Percentiles rank a stretch among this genome's conserved stretches.
These are phyloP conservation scores for Lasiosphaeria hispida DNA, from an alignment of 495 filamentous ascomycete species.

Conservation along the genomic window DNA sequence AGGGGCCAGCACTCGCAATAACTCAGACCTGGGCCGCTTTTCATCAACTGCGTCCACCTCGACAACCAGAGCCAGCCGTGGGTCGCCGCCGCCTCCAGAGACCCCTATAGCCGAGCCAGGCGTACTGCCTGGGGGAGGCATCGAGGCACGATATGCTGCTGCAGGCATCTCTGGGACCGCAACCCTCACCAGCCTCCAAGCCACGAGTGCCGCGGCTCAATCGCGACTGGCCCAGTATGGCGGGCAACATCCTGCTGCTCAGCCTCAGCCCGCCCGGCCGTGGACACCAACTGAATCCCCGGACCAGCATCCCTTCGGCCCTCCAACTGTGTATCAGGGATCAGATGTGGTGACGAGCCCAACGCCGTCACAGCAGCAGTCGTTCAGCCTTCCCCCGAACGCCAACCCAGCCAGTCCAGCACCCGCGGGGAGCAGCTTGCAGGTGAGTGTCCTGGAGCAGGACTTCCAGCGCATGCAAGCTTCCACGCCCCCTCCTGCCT, in stretches of 20 bases:
- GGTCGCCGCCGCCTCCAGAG: conserved; percentile 92
- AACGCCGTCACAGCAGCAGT: conserved; percentile 29
- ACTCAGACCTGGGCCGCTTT: conserved; percentile 65
- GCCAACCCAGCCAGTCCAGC: conserved; percentile 27
- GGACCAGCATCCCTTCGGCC: conserved; percentile 83
- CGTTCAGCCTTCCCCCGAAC: conserved; percentile 32
- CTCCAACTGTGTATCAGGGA: conserved; percentile 91
- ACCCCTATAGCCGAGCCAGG: conserved; percentile 80
- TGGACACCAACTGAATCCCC: conserved; percentile 97
- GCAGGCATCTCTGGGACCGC: conserved; percentile 82
- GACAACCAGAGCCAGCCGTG: conserved; percentile 86
- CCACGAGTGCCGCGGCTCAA: conserved; percentile 78
- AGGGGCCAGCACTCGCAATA: conserved; percentile 27
- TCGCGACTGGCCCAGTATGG: conserved; percentile 74
- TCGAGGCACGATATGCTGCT: conserved; percentile 86
- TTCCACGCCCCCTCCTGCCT: conserved; percentile 86
- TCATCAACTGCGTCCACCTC: conserved; percentile 87
- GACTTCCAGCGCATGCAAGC: conserved; percentile 87
- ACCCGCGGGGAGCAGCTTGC: conserved; percentile 30
- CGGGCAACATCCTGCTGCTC: conserved; percentile 30
- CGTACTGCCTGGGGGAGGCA: conserved; percentile 67
- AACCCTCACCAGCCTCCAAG: conserved; percentile 74
- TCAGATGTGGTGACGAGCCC: conserved; percentile 51
- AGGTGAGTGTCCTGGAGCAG: conserved; percentile 70
- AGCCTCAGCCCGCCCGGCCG: conserved; percentile 60